Percentiles rank a stretch among this genome's conserved stretches.
Evolutionary conservation across 768 basidiomycete genomes (phyloP).

Genomic region (Tylopilus balloui): DNA sequence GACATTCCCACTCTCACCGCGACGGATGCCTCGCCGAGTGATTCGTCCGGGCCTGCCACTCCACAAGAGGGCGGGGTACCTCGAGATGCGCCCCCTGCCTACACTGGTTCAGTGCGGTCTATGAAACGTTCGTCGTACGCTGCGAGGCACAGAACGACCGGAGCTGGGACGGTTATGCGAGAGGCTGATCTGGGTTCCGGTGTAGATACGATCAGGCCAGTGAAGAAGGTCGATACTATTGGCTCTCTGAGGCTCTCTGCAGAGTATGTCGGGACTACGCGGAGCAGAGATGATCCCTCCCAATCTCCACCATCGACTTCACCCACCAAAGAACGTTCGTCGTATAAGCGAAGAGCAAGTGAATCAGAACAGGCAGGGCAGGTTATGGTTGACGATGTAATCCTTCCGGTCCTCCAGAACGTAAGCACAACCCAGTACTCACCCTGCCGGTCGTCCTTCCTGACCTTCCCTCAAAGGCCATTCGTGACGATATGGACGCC

Average conservation of each 20-base stretch:
- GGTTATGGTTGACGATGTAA: constrained; percentile 75
- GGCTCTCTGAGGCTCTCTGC: constrained; percentile 73
- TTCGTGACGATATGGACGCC: constrained; percentile 82
- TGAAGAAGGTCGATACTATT: constrained; percentile 84
- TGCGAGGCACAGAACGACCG: constrained; percentile 57
- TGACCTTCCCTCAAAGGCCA: constrained; percentile 43
- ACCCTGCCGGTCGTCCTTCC: background rate
- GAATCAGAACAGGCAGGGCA: constrained; percentile 63
- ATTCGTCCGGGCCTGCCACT: constrained; percentile 39
- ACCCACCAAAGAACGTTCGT: constrained; percentile 36
- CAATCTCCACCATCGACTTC: constrained; percentile 42
- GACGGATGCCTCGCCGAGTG: constrained; percentile 36
- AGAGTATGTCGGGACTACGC: constrained; percentile 74
- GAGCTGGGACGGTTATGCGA: constrained; percentile 67
- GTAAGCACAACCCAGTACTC: constrained; percentile 39
- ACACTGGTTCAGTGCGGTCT: constrained; percentile 60
- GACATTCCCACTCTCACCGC: constrained; percentile 40
- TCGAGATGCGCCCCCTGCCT: constrained; percentile 69
- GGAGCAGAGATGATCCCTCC: constrained; percentile 48
- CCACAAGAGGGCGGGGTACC: constrained; percentile 32
- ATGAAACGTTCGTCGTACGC: constrained; percentile 74
- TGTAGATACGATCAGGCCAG: constrained; percentile 85
- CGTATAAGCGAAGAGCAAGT: constrained; percentile 48
- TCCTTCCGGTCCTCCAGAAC: constrained; percentile 72
- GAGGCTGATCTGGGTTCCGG: constrained; percentile 86